Evolutionary conservation across 2,329 filamentous ascomycete genomes (phyloP), one percentile per base, ranked within the genome.

Genomic region (Magnaporthiopsis rhizophila): DNA sequence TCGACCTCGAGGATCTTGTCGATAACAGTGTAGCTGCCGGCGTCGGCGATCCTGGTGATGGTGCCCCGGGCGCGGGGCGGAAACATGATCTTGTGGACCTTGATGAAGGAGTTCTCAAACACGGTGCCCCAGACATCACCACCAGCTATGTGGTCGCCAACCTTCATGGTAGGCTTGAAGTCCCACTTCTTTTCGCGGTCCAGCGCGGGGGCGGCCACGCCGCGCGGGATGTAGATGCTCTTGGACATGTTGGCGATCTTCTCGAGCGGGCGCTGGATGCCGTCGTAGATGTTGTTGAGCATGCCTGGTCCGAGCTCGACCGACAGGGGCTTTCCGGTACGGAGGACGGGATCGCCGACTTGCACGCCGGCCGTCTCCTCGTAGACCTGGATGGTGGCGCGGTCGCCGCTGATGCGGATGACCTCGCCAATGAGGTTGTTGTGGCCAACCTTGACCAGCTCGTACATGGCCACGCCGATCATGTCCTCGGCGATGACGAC

Each of bases 391-490:
- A 99, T 96, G 62, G 93, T 97, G 71, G 92, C 93, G 80, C 94
- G 96, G 78, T 99, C 95, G 76, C 83, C 89, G 73, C 91, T 95
- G 80, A 99, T 96, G 77, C 95, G 90, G 83, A 99, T 99, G 78
- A 99, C 95, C 80, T 99, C 95, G 76, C 95, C 95, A 67, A 96
- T 90, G 66, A 99, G 87, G 75, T 89, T 86, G 74, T 97, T 92
- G 75, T 97, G 87, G 72, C 95, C 93, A 72, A 99, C 94, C 81
- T 86, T 90, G 77, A 96, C 92, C 82, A 99, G 84, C 82, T 99
- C 95, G 87, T 98, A 97, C 95, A 99, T 99, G 78, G 95, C 93
- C 85, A 95, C 95, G 78, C 95, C 95, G 75, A 94, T 92, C 93
- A 99, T 97, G 79, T 97, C 89, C 82, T 98, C 94, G 76, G 94